Evolutionary conservation across 306 rosid genomes (phyloP).

Genomic region (Pterocarpus macrocarpus): DNA sequence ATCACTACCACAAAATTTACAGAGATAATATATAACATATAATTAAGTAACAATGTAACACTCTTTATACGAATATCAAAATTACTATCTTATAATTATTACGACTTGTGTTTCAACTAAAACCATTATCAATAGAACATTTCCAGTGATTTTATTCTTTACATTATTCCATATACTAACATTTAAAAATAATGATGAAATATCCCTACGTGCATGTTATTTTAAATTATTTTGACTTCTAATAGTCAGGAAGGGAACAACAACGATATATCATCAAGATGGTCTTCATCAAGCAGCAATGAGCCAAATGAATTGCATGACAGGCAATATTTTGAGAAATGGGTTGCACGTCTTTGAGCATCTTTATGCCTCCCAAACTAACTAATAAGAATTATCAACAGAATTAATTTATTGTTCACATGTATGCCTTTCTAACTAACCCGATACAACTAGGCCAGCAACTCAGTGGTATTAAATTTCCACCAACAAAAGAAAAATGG

Average conservation of each 20-base stretch:
- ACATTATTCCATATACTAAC: not conserved
- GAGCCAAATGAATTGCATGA: constrained; percentile 47
- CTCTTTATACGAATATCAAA: too few species aligned
- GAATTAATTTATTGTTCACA: constrained; percentile 51
- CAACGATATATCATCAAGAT: constrained; percentile 5
- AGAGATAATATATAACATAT: too few species aligned
- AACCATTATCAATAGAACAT: not conserved
- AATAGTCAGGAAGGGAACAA: constrained; percentile 2
- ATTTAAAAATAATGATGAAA: not conserved
- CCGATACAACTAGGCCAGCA: constrained; percentile 52
- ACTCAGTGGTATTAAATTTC: constrained; percentile 49
- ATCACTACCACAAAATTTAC: too few species aligned
- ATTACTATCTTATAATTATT: too few species aligned
- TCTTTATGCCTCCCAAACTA: constrained; percentile 16
- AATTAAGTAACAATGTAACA: too few species aligned
- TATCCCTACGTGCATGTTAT: not conserved
- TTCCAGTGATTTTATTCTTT: not conserved
- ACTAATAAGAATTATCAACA: constrained; percentile 14
- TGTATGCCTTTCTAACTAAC: constrained; percentile 32
- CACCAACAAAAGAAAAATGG: constrained; percentile 42
- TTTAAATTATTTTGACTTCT: constrained; percentile 30
- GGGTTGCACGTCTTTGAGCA: constrained; percentile 72
- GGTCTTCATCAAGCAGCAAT: constrained; percentile 38
- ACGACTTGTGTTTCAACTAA: not conserved
- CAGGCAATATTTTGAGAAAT: constrained; percentile 41